Conservation (phyloP, 2,329 filamentous ascomycete genomes). For the Polytolypa hystricis region DNA sequence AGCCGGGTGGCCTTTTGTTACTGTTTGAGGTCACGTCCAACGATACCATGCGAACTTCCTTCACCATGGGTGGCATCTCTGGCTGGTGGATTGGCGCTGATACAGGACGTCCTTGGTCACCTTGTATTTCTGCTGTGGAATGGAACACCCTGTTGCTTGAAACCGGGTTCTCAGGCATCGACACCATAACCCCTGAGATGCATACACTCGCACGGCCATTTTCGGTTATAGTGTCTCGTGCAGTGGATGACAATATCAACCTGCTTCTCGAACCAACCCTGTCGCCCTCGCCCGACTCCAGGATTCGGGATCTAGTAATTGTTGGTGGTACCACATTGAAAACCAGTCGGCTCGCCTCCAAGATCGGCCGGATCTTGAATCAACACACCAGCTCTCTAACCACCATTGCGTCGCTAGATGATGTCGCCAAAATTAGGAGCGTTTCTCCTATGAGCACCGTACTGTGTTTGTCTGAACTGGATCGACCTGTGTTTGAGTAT, state of each 20-base stretch:
- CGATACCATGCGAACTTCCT: conserved; percentile 6
- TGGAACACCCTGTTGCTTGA: conserved; percentile 17
- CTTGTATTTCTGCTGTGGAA: conserved; percentile 6
- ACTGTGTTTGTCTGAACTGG: conserved; percentile 17
- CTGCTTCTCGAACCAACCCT: not conserved
- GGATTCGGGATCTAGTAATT: conserved; percentile 1
- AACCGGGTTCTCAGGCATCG: conserved; percentile 15
- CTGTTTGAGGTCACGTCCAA: conserved; percentile 10
- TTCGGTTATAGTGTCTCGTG: conserved; percentile 3
- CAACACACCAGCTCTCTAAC: not conserved
- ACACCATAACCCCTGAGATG: conserved; percentile 6
- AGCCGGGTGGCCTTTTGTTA: conserved; percentile 11
- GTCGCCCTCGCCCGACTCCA: not conserved
- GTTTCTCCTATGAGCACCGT: conserved; percentile 7
- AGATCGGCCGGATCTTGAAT: not conserved
- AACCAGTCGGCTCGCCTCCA: conserved; percentile 6
- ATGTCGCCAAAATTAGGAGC: not conserved
- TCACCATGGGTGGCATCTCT: conserved; percentile 12
- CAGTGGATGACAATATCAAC: conserved; percentile 1
- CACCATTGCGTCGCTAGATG: not conserved
- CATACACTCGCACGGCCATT: conserved; percentile 1
- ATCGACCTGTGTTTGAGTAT: conserved; percentile 17
- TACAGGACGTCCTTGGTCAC: conserved; percentile 5
- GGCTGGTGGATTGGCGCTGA: conserved; percentile 13
- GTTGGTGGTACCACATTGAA: not conserved